Percentiles rank a stretch among this genome's conserved stretches.
Evolutionary conservation across 1,139 yeast genomes (phyloP).

Genomic region (Saccharomycopsis phalli): DNA sequence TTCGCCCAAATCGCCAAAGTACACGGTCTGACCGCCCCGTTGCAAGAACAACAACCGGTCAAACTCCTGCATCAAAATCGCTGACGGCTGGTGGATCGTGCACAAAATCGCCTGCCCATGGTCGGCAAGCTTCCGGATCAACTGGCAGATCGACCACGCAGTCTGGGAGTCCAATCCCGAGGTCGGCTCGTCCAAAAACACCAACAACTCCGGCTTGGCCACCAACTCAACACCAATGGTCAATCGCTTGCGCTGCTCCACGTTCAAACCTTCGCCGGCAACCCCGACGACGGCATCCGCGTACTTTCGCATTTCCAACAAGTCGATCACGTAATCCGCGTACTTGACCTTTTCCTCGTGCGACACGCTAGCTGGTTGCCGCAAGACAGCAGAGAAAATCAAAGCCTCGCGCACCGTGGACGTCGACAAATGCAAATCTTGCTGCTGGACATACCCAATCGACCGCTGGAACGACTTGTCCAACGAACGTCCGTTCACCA

Average conservation of each 20-base stretch:
- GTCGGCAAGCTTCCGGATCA: constrained; percentile 65
- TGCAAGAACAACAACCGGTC: constrained; percentile 67
- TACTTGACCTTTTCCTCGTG: constrained; percentile 55
- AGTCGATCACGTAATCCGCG: constrained; percentile 60
- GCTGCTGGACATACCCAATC: constrained; percentile 54
- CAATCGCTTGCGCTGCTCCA: constrained; percentile 78
- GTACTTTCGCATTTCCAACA: constrained; percentile 63
- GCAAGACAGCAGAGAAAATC: constrained; percentile 59
- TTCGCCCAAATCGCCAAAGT: constrained; percentile 71
- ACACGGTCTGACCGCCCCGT: constrained; percentile 70
- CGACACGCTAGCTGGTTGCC: constrained; percentile 54
- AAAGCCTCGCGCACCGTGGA: constrained; percentile 54
- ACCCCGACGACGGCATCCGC: constrained; percentile 82
- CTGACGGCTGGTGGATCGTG: constrained; percentile 81
- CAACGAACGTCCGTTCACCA: constrained; percentile 42
- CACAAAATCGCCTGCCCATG: constrained; percentile 79
- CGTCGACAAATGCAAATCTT: constrained; percentile 43
- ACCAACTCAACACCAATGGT: constrained; percentile 84
- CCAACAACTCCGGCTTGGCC: constrained; percentile 72
- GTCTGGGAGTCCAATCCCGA: constrained; percentile 91
- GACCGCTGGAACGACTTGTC: constrained; percentile 40
- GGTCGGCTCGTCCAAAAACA: constrained; percentile 88
- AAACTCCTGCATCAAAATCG: constrained; percentile 65
- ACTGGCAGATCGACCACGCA: constrained; percentile 77
- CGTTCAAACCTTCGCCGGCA: constrained; percentile 72